Evolutionary conservation across 2,329 filamentous ascomycete species (phyloP).

Genomic region (Penicillium decumbens): DNA sequence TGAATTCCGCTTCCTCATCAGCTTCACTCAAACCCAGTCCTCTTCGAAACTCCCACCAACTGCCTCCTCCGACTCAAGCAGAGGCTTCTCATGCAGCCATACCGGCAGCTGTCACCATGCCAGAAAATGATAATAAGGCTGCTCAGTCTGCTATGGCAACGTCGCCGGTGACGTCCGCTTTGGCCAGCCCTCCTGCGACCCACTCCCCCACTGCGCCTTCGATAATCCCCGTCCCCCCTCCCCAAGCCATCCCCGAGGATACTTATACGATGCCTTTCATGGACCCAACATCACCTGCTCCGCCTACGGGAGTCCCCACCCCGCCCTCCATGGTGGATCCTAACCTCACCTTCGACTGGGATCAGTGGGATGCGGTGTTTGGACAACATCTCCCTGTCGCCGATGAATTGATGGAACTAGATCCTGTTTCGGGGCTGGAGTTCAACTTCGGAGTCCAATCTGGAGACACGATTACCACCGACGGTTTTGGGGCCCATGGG

Average conservation of each 20-base stretch:
- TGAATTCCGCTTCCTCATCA: constrained; percentile 18
- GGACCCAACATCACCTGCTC: constrained; percentile 20
- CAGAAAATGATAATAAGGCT: constrained; percentile 5
- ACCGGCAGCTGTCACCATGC: constrained; percentile 4
- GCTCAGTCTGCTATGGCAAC: constrained; percentile 10
- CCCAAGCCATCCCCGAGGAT: background rate
- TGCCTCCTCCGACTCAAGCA: constrained; percentile 13
- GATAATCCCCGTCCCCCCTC: constrained; percentile 6
- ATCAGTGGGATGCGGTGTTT: constrained; percentile 48
- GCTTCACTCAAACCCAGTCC: constrained; percentile 21
- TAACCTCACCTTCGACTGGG: constrained; percentile 47
- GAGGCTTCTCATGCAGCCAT: constrained; percentile 8
- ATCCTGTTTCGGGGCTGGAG: constrained; percentile 35
- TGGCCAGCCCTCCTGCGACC: constrained; percentile 1
- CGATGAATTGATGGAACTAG: constrained; percentile 43
- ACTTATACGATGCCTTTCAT: constrained; percentile 20
- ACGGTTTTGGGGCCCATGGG: background rate
- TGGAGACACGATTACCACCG: background rate
- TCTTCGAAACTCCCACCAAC: constrained; percentile 22
- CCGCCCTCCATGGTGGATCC: constrained; percentile 38
- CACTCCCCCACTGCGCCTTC: constrained; percentile 5
- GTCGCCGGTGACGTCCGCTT: constrained; percentile 7
- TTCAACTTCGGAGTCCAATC: constrained; percentile 25
- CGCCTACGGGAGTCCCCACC: constrained; percentile 25
- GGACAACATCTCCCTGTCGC: constrained; percentile 44